Evolutionary conservation across 176 grass and related monocot genomes (phyloP), one percentile per base, ranked within the genome.

Genomic region (Ensete ventricosum): DNA sequence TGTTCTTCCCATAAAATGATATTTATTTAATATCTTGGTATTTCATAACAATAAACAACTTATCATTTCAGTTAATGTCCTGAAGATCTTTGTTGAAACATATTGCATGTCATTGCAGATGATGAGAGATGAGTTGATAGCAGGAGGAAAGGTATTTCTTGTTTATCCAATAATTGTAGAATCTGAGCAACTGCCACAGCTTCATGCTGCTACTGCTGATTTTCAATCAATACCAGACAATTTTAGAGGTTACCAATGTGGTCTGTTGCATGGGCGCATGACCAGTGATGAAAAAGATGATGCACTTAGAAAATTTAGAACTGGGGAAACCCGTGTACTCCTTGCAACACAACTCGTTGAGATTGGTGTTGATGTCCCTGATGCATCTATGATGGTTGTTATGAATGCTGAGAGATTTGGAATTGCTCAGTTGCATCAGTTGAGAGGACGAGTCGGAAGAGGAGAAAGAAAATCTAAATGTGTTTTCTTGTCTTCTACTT

Each of bases 311-410:
- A 85, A 85, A 81, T 98, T 98, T 73, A 88, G 90, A 90, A 86
- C 81, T 11, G 94, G 94, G 62, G 75, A 83, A 67, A 89, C 86
- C 20, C 82, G 78, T 57, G 88, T 98, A 72, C 88, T 98, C 63
- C 77, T 93, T 26, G 81, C 94, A 17, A 98, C 94, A 9, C 90
- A 93, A 81, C 90, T 98, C 27, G 89, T 98, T 66, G 94, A 93
- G 82, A 91, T 98, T 19, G 94, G 94, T 9, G 90, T 98, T 0
- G 88, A 98, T 80, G 84, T 98, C 85, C 90, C 90, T 69, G 90
- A 93, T 76, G 94, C 94, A 76, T 91, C 90, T 25, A 91, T 98
- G 94, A 98, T 98, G 90, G 64, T 98, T 78, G 88, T 93, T 48
- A 81, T 98, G 82, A 98, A 98, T 29, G 88, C 94, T 1, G 94